Evolutionary conservation across 306 rosid genomes (phyloP), one percentile per base, ranked within the genome.

Genomic region (Inga laurina): DNA sequence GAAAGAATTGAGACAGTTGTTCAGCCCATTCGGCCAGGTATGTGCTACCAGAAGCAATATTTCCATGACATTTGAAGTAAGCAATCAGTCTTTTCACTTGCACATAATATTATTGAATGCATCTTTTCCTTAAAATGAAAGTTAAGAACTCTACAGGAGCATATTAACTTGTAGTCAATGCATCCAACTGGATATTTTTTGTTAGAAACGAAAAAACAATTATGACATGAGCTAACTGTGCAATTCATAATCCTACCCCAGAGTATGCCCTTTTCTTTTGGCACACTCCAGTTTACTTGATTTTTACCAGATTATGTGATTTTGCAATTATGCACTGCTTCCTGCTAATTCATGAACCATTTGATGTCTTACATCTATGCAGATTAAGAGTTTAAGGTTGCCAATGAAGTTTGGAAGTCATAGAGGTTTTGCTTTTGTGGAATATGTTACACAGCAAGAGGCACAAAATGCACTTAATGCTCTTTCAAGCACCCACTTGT

Each of bases 21-120:
- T 97, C 83, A 88, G 91, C 83, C 93, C 99, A 57, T 97, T 91
- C 81, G 97, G 99, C 84, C 97, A 97, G 99, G 99, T 96, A 75
- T 92, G 81, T 91, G 45, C 72, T 72, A 16, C 79, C 70, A 34
- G 65, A 56, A 65, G 18, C 27, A 14, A 45, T 79, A 44, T 68
- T 72, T 75, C 4, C 43, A 12, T 67, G 6, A 61, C 21, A 24
- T 81, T 51, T 39, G 52, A 22, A 35, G 46, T 41, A 51, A 61
- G 32, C 46, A 51, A 52, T 70, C 69, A 22, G 77, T 74, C 46
- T 43, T 62, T 68, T 44, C 32, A 18, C 44, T 56, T 44, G 9
- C n/a, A 83, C 27, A 74, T 65, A 21, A 34, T 43, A 52, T 44
- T 48, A 16, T 27, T 68, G 51, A 54, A 75, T 84, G 74, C 74